A percentile compares a stretch with the other conserved stretches of the same genome.
Conservation (phyloP, 805 yeast genomes). For the Candida glaebosa region DNA sequence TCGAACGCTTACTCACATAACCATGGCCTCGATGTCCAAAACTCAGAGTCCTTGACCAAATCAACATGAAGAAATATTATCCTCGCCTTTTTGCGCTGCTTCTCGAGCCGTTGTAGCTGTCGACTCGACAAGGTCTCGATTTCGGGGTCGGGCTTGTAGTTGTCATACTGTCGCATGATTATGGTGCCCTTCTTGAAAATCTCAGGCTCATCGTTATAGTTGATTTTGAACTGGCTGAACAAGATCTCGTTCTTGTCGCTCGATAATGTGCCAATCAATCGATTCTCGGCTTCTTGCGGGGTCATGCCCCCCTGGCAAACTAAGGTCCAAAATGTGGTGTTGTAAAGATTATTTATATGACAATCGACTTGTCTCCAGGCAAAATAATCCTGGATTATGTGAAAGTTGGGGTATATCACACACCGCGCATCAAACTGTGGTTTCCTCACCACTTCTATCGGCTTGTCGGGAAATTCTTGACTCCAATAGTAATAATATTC, state of each 20-base stretch:
- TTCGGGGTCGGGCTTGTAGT: constrained; percentile 9
- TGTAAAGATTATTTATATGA: constrained; percentile 91
- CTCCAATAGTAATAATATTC: constrained; percentile 71
- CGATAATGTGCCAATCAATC: constrained; percentile 72
- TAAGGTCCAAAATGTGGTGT: constrained; percentile 88
- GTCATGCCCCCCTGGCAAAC: constrained; percentile 60
- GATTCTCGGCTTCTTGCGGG: constrained; percentile 77
- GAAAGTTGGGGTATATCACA: constrained; percentile 70
- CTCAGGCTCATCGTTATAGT: constrained; percentile 88
- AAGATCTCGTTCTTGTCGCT: constrained; percentile 87
- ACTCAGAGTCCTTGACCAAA: constrained; percentile 53
- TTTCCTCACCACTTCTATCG: constrained; percentile 48
- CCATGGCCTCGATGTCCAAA: constrained; percentile 55
- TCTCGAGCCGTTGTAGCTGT: constrained; percentile 48
- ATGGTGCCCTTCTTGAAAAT: constrained; percentile 83
- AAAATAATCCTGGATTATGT: constrained; percentile 71
- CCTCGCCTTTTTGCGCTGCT: constrained; percentile 45
- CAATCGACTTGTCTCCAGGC: constrained; percentile 96
- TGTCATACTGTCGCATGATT: constrained; percentile 47
- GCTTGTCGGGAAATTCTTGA: constrained; percentile 45
- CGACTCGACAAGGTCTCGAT: constrained; percentile 24
- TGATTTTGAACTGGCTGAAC: constrained; percentile 72
- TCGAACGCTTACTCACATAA: constrained; percentile 11
- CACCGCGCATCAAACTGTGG: constrained; percentile 94
- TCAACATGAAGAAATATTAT: constrained; percentile 53